Conservation (phyloP, 148 eudicot species). For the Fagopyrum tataricum region DNA sequence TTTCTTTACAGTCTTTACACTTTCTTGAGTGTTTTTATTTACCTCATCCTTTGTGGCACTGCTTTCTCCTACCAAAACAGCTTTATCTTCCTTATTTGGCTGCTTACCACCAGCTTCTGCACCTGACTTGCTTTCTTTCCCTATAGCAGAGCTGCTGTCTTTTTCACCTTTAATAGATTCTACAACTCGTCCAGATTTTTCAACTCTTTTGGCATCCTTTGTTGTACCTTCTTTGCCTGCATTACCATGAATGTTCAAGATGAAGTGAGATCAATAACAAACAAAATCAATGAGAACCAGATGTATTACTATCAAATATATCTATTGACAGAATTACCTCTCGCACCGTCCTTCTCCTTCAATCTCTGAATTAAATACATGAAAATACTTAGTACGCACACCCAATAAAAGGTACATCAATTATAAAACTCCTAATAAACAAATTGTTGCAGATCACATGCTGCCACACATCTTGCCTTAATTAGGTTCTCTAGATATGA, state of each 20-base stretch:
- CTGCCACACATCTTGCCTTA: background rate
- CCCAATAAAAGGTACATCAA: background rate
- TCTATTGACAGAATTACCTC: constrained; percentile 33
- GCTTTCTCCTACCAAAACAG: constrained; percentile 22
- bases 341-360: constrained; percentile 38
- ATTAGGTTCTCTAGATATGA: background rate
- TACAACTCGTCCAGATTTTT: constrained; percentile 26
- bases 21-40: constrained; percentile 20
- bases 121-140: constrained; percentile 21
- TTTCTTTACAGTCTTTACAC: constrained; percentile 50
- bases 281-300: background rate
- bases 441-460: background rate
- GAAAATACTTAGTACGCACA: background rate
- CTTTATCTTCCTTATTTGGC: constrained; percentile 31
- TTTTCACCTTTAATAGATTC: constrained; percentile 30
- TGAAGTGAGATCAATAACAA: background rate
- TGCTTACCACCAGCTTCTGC: constrained; percentile 24
- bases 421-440: background rate
- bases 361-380: constrained; percentile 34
- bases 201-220: constrained; percentile 38
- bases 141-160: constrained; percentile 23
- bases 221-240: constrained; percentile 36
- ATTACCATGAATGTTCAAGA: constrained; percentile 5
- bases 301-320: background rate
- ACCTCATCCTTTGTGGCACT: constrained; percentile 30